These are phyloP conservation scores for Trichoderma hamatum DNA, from an alignment of 2,329 filamentous ascomycete species.

Conservation along the genomic window DNA sequence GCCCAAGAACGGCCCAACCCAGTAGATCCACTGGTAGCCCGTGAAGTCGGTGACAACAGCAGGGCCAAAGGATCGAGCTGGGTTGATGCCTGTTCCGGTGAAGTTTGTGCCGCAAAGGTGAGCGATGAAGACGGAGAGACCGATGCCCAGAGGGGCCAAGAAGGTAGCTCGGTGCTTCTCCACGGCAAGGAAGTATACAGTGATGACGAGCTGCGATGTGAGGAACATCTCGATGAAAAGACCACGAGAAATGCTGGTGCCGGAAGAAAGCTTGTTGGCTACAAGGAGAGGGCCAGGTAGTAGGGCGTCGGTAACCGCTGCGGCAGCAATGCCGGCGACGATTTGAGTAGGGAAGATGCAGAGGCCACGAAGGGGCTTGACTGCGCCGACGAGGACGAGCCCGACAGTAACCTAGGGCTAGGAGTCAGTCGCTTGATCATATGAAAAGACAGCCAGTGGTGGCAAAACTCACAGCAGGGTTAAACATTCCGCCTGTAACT, in stretches of 20 bases:
- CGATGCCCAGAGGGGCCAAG: slow-evolving; percentile 72
- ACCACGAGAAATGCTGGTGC: slow-evolving; percentile 57
- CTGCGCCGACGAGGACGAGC: slow-evolving; percentile 60
- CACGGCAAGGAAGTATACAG: slow-evolving; percentile 69
- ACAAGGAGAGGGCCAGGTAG: slow-evolving; percentile 61
- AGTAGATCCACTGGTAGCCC: slow-evolving; percentile 58
- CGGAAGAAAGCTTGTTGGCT: slow-evolving; percentile 57
- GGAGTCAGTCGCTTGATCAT: background rate
- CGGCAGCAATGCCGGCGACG: slow-evolving; percentile 60
- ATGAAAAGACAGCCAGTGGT: background rate
- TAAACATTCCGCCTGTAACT: slow-evolving; percentile 56
- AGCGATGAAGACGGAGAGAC: slow-evolving; percentile 67
- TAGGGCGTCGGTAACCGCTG: slow-evolving; percentile 59
- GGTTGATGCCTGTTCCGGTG: slow-evolving; percentile 54
- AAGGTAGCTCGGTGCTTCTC: slow-evolving; percentile 76
- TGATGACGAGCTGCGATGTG: slow-evolving; percentile 64
- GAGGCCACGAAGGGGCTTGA: slow-evolving; percentile 55
- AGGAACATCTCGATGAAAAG: slow-evolving; percentile 70
- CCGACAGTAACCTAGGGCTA: slow-evolving; percentile 55
- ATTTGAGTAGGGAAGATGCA: slow-evolving; percentile 61
- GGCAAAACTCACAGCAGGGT: slow-evolving; percentile 49
- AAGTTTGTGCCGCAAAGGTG: slow-evolving; percentile 51
- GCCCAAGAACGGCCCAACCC: slow-evolving; percentile 57
- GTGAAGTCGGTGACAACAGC: slow-evolving; percentile 49
- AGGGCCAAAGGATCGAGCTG: slow-evolving; percentile 55